Conservation (phyloP, 495 filamentous ascomycete genomes). For the Penicillium waksmanii region DNA sequence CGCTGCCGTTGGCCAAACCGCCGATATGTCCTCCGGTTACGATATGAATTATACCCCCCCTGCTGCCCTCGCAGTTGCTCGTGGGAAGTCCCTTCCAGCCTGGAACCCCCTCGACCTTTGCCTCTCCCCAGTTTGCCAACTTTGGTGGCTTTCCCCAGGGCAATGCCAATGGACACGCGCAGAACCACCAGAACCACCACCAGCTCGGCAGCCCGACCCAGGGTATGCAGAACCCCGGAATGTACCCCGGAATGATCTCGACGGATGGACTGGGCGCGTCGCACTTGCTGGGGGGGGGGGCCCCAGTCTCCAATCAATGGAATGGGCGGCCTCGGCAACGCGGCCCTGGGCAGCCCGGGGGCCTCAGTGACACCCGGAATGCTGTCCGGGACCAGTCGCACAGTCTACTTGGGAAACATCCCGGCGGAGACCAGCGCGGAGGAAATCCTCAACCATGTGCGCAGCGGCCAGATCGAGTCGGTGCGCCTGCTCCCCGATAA, state of each 20-base stretch:
- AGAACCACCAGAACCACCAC: slow-evolving; percentile 57
- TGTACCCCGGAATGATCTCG: slow-evolving; percentile 78
- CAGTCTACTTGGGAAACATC: slow-evolving; percentile 97
- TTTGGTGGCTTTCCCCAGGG: slow-evolving; percentile 75
- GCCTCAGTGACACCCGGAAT: slow-evolving; percentile 78
- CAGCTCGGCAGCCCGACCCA: slow-evolving; percentile 64
- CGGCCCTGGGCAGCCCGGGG: slow-evolving; percentile 61
- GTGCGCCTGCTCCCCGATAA: slow-evolving; percentile 95
- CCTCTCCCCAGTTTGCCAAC: slow-evolving; percentile 87
- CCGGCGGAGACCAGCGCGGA: slow-evolving; percentile 97
- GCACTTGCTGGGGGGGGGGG: slow-evolving; percentile 70
- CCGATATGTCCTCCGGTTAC: slow-evolving; percentile 84
- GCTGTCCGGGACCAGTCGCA: slow-evolving; percentile 88
- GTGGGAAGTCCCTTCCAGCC: slow-evolving; percentile 97
- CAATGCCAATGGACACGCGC: slow-evolving; percentile 62
- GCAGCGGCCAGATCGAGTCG: slow-evolving; percentile 98
- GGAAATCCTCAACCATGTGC: slow-evolving; percentile 95
- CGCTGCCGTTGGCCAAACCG: slow-evolving; percentile 56
- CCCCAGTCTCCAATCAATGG: slow-evolving; percentile 86
- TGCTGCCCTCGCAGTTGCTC: slow-evolving; percentile 91
- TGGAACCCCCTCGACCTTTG: slow-evolving; percentile 86
- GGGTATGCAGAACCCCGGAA: slow-evolving; percentile 66
- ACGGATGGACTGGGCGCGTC: slow-evolving; percentile 73
- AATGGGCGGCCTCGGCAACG: slow-evolving; percentile 62
- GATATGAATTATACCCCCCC: slow-evolving; percentile 97